Percentiles rank a stretch among this genome's conserved stretches.
These are phyloP conservation scores for Trichoderma pleuroti DNA, from an alignment of 2,329 filamentous ascomycete species.

Conservation along the genomic window DNA sequence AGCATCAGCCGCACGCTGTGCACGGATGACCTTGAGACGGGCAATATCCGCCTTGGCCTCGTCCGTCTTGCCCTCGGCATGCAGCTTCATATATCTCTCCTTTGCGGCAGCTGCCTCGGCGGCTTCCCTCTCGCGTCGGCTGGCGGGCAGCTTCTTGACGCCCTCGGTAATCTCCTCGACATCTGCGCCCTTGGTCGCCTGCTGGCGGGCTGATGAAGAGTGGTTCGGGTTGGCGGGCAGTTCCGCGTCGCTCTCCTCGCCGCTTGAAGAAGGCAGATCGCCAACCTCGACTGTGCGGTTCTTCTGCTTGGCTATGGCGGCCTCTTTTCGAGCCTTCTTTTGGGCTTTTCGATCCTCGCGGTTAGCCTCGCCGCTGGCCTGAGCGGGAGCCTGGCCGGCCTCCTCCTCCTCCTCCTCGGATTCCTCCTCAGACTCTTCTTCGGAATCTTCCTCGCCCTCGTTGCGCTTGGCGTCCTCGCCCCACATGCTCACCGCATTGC, in stretches of 20 bases:
- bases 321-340: constrained; percentile 87
- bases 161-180: constrained; percentile 52
- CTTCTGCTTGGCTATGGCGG: constrained; percentile 75
- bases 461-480: constrained; percentile 52
- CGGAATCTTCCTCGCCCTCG: constrained; percentile 50
- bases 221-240: constrained; percentile 86
- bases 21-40: constrained; percentile 73
- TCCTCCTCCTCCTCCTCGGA: constrained; percentile 51
- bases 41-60: constrained; percentile 88
- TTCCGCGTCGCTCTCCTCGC: constrained; percentile 58
- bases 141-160: constrained; percentile 52
- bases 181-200: constrained; percentile 39
- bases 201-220: constrained; percentile 66
- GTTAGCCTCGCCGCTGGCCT: constrained; percentile 48
- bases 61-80: constrained; percentile 94
- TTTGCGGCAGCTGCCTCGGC: constrained; percentile 83
- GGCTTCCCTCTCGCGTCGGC: constrained; percentile 63
- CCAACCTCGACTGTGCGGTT: constrained; percentile 72
- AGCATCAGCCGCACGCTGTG: constrained; percentile 81
- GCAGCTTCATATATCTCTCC: constrained; percentile 86
- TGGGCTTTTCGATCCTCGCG: constrained; percentile 85
- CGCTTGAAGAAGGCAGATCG: constrained; percentile 73
- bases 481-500: constrained; percentile 88
- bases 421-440: constrained; percentile 42
- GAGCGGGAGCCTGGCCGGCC: constrained; percentile 42